Percentiles rank a stretch among this genome's conserved stretches.
phyloP scores from a whole-genome alignment of 192 early-diverging fungal species.

The Gaertneriomyces semiglobifer region DNA sequence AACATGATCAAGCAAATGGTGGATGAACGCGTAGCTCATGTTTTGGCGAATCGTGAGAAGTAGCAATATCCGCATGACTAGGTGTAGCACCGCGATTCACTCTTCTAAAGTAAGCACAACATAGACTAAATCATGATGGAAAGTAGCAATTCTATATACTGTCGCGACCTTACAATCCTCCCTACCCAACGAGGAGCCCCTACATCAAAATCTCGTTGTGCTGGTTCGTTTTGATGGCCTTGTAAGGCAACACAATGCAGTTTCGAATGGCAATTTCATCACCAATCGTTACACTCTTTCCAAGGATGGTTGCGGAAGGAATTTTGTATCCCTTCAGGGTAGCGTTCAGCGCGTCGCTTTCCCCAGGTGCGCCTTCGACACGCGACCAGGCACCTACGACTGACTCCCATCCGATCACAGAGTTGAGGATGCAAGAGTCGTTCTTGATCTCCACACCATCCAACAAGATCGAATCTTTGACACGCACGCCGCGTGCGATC shows the following conservation, averaged over 20 bases:
- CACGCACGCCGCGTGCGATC: slow-evolving; percentile 87
- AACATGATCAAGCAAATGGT: slow-evolving; percentile 22
- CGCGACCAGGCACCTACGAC: slow-evolving; percentile 92
- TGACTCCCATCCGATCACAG: slow-evolving; percentile 91
- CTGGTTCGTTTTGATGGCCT: slow-evolving; percentile 85
- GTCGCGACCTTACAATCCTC: too few relatives aligned
- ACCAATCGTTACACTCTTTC: slow-evolving; percentile 85
- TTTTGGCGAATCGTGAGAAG: too few relatives aligned
- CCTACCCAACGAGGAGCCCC: neutral
- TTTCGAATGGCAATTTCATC: slow-evolving; percentile 94
- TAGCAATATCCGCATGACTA: too few relatives aligned
- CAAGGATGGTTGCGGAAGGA: slow-evolving; percentile 87
- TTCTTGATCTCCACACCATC: slow-evolving; percentile 89
- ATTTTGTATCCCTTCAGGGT: slow-evolving; percentile 86
- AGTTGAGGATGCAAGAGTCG: slow-evolving; percentile 80
- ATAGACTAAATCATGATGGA: too few relatives aligned
- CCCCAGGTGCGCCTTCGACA: slow-evolving; percentile 83
- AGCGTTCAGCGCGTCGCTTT: slow-evolving; percentile 62
- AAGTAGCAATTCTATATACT: too few relatives aligned
- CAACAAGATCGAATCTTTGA: slow-evolving; percentile 90
- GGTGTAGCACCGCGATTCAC: too few relatives aligned
- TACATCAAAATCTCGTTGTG: slow-evolving; percentile 96
- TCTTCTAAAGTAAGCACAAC: too few relatives aligned
- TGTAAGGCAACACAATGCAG: slow-evolving; percentile 96
- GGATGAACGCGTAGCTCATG: slow-evolving; percentile 14